Evolutionary conservation across 208 protist genomes (phyloP).

Genomic region (Acanthamoeba quina): DNA sequence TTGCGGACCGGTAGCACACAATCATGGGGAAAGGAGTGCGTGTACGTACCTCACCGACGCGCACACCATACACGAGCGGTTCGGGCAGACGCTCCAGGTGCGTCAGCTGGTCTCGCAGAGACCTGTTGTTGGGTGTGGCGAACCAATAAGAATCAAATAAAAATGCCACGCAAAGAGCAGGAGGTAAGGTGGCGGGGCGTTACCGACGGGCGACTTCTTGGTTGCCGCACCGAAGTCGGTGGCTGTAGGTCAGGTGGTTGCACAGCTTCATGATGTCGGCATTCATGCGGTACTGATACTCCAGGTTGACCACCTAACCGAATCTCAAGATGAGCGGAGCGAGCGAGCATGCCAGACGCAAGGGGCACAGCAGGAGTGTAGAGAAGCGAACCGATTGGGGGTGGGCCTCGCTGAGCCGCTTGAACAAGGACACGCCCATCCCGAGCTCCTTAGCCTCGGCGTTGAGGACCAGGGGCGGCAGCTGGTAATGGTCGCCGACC

Average conservation of each 20-base stretch:
- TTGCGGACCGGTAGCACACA: background rate
- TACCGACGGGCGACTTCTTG: slow-evolving; percentile 5
- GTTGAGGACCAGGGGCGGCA: slow-evolving; percentile 87
- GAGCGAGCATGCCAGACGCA: background rate
- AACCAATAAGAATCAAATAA: too few species aligned
- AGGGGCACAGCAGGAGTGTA: background rate
- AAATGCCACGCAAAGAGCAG: background rate
- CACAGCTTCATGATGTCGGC: slow-evolving; percentile 87
- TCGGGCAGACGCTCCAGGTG: background rate
- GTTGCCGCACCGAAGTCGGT: slow-evolving; percentile 80
- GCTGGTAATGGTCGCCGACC: slow-evolving; percentile 86
- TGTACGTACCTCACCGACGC: background rate
- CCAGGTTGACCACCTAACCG: slow-evolving; percentile 76
- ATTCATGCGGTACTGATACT: slow-evolving; percentile 91
- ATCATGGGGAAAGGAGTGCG: background rate
- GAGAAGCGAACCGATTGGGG: slow-evolving; percentile 74
- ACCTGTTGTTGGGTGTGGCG: background rate
- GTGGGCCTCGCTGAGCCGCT: slow-evolving; percentile 82
- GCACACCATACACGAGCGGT: slow-evolving; percentile 2
- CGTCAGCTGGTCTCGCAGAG: background rate
- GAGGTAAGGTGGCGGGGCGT: background rate
- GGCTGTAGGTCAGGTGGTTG: slow-evolving; percentile 88
- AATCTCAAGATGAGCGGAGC: background rate
- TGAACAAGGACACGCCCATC: slow-evolving; percentile 86
- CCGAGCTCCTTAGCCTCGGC: slow-evolving; percentile 80